A percentile compares a stretch with the other conserved stretches of the same genome.
These are phyloP conservation scores for Sherardia arvensis DNA, from an alignment of 257 asterid species.

Conservation along the genomic window DNA sequence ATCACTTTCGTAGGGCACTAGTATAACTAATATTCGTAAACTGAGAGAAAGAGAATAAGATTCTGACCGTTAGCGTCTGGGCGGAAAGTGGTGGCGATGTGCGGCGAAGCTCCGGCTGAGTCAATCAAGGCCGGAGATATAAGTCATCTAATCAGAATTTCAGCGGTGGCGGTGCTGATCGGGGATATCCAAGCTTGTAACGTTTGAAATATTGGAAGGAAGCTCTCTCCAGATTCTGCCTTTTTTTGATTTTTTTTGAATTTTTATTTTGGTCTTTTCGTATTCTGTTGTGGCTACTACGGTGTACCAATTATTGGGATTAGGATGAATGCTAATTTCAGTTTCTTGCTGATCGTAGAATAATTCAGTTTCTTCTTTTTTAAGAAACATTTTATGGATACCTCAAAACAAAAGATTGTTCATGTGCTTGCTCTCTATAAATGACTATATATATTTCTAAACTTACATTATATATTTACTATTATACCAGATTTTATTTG, in stretches of 20 bases:
- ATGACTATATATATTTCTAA: too few species aligned
- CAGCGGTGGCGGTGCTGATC: conserved; percentile 6
- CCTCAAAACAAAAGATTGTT: too few species aligned
- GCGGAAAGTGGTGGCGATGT: conserved; percentile 16
- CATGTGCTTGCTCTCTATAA: too few species aligned
- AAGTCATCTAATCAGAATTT: conserved; percentile 49
- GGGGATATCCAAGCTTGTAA: not conserved
- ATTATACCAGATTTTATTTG: too few species aligned
- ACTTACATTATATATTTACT: too few species aligned
- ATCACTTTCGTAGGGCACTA: conserved; percentile 2
- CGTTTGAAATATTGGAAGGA: conserved; percentile 3
- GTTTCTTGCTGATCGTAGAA: too few species aligned
- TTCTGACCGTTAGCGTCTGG: conserved; percentile 33
- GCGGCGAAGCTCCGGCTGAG: conserved; percentile 11
- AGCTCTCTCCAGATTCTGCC: not conserved
- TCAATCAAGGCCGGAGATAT: conserved; percentile 50
- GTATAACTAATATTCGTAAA: conserved; percentile 3
- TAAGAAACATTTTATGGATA: too few species aligned
- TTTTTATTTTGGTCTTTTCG: not conserved
- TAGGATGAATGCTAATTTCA: not conserved
- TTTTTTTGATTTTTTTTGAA: not conserved
- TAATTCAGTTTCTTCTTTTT: too few species aligned
- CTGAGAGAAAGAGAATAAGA: conserved; percentile 13
- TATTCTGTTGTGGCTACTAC: not conserved
- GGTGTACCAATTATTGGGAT: not conserved